phyloP scores from a whole-genome alignment of 495 filamentous ascomycete species.

The Hapsidospora chrysogenum region DNA sequence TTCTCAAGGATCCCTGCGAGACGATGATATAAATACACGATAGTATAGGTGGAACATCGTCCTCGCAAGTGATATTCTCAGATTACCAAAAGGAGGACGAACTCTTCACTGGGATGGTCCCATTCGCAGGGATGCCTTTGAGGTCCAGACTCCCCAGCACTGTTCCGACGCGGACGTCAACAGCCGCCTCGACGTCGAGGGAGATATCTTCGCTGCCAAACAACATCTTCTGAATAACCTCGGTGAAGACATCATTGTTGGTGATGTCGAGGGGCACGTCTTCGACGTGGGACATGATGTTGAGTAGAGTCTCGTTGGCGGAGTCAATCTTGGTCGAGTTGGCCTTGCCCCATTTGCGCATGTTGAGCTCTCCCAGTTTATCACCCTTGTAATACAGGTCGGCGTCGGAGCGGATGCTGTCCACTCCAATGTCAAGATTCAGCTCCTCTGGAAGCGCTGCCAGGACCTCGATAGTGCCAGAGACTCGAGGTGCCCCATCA shows the following conservation, averaged over 20 bases:
- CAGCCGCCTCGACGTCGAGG: constrained; percentile 58
- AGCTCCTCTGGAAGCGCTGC: constrained; percentile 68
- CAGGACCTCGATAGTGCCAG: constrained; percentile 61
- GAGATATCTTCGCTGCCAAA: constrained; percentile 49
- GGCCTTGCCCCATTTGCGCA: constrained; percentile 69
- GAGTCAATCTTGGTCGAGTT: constrained; percentile 55
- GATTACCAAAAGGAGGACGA: constrained; percentile 29
- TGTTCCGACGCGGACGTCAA: constrained; percentile 68
- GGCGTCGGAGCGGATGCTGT: constrained; percentile 52
- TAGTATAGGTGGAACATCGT: not conserved
- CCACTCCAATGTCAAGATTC: constrained; percentile 66
- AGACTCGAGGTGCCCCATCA: constrained; percentile 57
- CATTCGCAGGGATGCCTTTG: constrained; percentile 69
- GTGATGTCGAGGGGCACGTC: constrained; percentile 71
- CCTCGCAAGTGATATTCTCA: constrained; percentile 28
- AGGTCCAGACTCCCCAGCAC: constrained; percentile 63
- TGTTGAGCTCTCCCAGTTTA: constrained; percentile 59
- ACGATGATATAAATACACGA: not conserved
- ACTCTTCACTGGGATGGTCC: constrained; percentile 79
- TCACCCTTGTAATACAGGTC: constrained; percentile 60
- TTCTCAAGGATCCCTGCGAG: constrained; percentile 1
- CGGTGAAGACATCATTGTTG: constrained; percentile 53
- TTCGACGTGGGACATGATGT: constrained; percentile 56
- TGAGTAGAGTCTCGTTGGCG: constrained; percentile 33
- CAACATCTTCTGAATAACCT: constrained; percentile 57